These are phyloP conservation scores for Colletotrichum sp. DNA, from an alignment of 2,329 filamentous ascomycete genomes.

Conservation along the genomic window DNA sequence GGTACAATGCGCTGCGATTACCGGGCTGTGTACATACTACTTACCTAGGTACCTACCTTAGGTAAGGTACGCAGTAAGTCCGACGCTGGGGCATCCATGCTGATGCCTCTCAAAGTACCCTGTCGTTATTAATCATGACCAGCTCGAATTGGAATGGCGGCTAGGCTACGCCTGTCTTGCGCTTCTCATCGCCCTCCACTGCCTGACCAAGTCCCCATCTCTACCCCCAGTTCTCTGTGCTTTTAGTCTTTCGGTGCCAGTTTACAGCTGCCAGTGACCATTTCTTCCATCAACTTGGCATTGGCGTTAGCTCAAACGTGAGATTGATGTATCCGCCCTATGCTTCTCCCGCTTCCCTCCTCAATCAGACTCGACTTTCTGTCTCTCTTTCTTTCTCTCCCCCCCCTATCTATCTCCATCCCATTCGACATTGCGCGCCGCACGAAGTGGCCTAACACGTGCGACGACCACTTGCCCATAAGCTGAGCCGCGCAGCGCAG, in stretches of 20 bases:
- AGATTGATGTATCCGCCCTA: background rate
- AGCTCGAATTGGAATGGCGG: constrained; percentile 10
- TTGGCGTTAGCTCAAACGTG: background rate
- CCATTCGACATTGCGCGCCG: background rate
- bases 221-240: background rate
- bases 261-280: background rate
- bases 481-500: background rate
- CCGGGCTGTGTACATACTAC: background rate
- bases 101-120: background rate
- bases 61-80: background rate
- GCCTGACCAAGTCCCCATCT: background rate
- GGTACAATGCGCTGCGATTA: background rate
- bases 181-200: background rate
- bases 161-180: background rate
- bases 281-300: background rate
- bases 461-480: background rate
- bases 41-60: background rate
- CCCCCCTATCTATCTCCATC: background rate
- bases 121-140: constrained; percentile 4
- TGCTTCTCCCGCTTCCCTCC: background rate
- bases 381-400: background rate
- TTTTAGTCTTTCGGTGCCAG: background rate
- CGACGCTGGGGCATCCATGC: constrained; percentile 1
- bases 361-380: background rate
- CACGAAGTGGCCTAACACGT: background rate